phyloP scores from a whole-genome alignment of 441 rosid species.

The Populus hybrid region DNA sequence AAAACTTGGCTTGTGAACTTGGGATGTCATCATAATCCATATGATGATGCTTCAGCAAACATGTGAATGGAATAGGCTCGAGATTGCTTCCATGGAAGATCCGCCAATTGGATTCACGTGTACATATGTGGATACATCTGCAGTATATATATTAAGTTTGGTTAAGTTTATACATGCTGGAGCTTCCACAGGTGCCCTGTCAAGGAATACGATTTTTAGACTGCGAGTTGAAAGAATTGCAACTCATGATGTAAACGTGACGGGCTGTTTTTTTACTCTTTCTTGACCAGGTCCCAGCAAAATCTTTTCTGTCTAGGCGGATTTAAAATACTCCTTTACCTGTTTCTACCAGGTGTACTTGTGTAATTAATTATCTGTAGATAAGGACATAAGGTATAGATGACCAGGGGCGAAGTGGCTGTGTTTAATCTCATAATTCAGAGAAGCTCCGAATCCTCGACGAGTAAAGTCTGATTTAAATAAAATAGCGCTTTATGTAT shows the following conservation, averaged over 20 bases:
- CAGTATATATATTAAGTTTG: constrained; percentile 1
- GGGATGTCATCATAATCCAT: constrained; percentile 1
- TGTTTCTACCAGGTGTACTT: not conserved
- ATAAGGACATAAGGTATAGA: not conserved
- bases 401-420: not conserved
- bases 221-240: not conserved
- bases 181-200: constrained; percentile 3
- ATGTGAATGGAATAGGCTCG: not conserved
- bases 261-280: not conserved
- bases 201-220: not conserved
- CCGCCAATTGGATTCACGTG: constrained; percentile 11
- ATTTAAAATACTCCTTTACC: not conserved
- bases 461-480: not conserved
- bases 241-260: constrained; percentile 32
- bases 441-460: not conserved
- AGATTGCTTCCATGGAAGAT: not conserved
- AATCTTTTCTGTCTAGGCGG: not conserved
- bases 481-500: too few relatives aligned
- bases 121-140: constrained; percentile 6
- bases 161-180: constrained; percentile 12
- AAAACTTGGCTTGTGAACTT: not conserved
- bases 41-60: not conserved
- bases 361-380: not conserved
- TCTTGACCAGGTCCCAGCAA: not conserved
- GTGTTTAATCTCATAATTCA: not conserved